A percentile compares a stretch with the other conserved stretches of the same genome.
Evolutionary conservation across 1,284 basidiomycete species (phyloP).

Genomic region (Sanghuangporus weigelae): DNA sequence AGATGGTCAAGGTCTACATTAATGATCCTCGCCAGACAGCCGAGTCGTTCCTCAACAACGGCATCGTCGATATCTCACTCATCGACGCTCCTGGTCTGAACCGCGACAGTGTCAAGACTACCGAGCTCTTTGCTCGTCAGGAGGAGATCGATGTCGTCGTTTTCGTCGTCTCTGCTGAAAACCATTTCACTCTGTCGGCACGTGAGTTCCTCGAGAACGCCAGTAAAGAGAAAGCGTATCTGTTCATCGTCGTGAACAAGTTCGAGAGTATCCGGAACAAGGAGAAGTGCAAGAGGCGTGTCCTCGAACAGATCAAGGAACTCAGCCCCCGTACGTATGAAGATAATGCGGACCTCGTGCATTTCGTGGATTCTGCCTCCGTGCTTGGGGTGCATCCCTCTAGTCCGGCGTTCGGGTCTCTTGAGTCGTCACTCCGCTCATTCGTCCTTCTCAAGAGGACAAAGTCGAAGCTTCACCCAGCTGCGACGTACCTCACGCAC

Average conservation of each 20-base stretch:
- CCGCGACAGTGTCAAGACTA: slow-evolving; percentile 93
- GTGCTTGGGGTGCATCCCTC: slow-evolving; percentile 60
- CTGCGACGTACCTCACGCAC: slow-evolving; percentile 89
- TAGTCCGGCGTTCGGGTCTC: slow-evolving; percentile 74
- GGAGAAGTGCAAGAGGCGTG: slow-evolving; percentile 83
- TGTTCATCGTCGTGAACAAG: slow-evolving; percentile 99
- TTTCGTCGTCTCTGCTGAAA: slow-evolving; percentile 97
- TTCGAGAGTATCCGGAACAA: slow-evolving; percentile 96
- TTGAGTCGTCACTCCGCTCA: slow-evolving; percentile 89
- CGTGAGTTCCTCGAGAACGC: slow-evolving; percentile 94
- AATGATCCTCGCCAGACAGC: slow-evolving; percentile 67
- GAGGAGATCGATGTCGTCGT: slow-evolving; percentile 99
- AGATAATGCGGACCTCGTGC: slow-evolving; percentile 90
- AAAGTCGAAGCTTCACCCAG: slow-evolving; percentile 94
- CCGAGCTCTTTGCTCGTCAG: slow-evolving; percentile 92
- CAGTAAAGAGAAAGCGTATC: slow-evolving; percentile 94
- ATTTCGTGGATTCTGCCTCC: slow-evolving; percentile 92
- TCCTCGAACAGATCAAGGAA: slow-evolving; percentile 93
- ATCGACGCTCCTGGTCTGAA: slow-evolving; percentile 99
- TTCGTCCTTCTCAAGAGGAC: slow-evolving; percentile 95
- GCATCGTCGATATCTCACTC: slow-evolving; percentile 95
- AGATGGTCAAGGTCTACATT: slow-evolving; percentile 81
- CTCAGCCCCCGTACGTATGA: slow-evolving; percentile 90
- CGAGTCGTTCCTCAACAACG: slow-evolving; percentile 90
- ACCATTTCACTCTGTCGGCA: slow-evolving; percentile 96